These are phyloP conservation scores for Triadica sebifera DNA, from an alignment of 345 rosid species.

Conservation along the genomic window DNA sequence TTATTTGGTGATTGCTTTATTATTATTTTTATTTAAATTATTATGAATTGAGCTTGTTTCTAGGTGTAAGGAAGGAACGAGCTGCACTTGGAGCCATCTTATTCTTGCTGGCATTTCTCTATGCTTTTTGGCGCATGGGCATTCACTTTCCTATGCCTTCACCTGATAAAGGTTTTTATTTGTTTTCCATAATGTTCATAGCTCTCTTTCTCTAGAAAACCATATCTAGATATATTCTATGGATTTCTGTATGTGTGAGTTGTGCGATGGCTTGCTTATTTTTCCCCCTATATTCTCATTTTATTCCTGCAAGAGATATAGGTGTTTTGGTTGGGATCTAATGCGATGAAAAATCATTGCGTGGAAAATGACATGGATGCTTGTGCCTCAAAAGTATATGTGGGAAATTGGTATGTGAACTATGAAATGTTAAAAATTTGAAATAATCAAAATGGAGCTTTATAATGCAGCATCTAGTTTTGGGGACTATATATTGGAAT, in stretches of 20 bases:
- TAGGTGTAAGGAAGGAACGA: constrained; percentile 89
- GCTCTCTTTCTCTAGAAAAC: not conserved
- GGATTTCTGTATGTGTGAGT: no score
- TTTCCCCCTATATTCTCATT: not conserved
- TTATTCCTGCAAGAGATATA: not conserved
- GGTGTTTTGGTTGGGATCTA: not conserved
- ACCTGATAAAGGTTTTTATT: constrained; percentile 65
- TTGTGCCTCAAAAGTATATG: no score
- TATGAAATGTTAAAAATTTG: no score
- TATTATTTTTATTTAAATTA: not conserved
- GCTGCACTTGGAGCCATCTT: constrained; percentile 88
- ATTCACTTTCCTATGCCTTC: constrained; percentile 99
- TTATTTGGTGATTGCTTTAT: not conserved
- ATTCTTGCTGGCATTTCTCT: constrained; percentile 82
- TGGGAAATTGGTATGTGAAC: no score
- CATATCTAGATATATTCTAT: not conserved
- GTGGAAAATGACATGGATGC: not conserved
- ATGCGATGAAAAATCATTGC: not conserved
- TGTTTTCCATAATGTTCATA: constrained; percentile 11
- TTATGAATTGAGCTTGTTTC: not conserved
- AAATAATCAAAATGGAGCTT: no score
- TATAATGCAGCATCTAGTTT: no score
- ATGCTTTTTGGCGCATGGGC: constrained; percentile 99
- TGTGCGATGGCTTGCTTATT: not conserved
- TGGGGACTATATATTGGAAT: no score